Conservation (phyloP, 192 early-diverging fungal species). For the Coemansia sp. region DNA sequence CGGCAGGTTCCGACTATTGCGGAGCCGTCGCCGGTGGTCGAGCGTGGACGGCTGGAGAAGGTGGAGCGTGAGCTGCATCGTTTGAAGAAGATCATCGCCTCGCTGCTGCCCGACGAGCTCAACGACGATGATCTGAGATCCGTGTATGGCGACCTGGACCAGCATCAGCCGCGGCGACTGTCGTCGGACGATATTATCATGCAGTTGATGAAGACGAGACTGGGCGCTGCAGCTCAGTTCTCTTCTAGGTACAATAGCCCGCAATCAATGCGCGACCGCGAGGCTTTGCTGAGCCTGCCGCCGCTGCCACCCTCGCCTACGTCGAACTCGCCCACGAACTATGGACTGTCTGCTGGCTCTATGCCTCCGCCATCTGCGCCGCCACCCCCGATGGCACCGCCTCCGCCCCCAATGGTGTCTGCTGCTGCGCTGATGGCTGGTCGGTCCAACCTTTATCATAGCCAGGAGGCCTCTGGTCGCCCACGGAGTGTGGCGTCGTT, state of each 20-base stretch:
- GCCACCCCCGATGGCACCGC: slow-evolving; percentile 15
- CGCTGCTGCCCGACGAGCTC: slow-evolving; percentile 45
- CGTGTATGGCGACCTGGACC: slow-evolving; percentile 46
- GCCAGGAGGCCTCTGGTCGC: not conserved
- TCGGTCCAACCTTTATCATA: not conserved
- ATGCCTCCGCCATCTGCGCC: slow-evolving; percentile 20
- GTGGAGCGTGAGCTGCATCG: slow-evolving; percentile 51
- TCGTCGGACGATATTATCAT: slow-evolving; percentile 35
- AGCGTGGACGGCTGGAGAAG: slow-evolving; percentile 41
- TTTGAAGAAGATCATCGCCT: slow-evolving; percentile 51
- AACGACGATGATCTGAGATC: slow-evolving; percentile 54
- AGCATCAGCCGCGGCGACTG: slow-evolving; percentile 15
- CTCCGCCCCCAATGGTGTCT: not conserved
- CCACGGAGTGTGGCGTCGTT: slow-evolving; percentile 10
- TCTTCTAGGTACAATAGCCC: not conserved
- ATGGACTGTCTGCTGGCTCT: slow-evolving; percentile 1
- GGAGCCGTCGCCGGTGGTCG: slow-evolving; percentile 19
- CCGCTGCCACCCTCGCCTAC: slow-evolving; percentile 23
- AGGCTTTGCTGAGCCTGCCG: slow-evolving; percentile 13
- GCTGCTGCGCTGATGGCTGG: slow-evolving; percentile 5
- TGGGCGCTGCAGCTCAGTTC: slow-evolving; percentile 18
- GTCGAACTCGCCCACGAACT: slow-evolving; percentile 8
- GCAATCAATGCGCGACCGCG: not conserved
- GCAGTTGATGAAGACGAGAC: slow-evolving; percentile 31
- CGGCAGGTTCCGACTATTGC: not conserved